Percentiles rank a stretch among this genome's conserved stretches.
Conservation (phyloP, 1,139 yeast genomes). For the Fermentozyma sake region DNA sequence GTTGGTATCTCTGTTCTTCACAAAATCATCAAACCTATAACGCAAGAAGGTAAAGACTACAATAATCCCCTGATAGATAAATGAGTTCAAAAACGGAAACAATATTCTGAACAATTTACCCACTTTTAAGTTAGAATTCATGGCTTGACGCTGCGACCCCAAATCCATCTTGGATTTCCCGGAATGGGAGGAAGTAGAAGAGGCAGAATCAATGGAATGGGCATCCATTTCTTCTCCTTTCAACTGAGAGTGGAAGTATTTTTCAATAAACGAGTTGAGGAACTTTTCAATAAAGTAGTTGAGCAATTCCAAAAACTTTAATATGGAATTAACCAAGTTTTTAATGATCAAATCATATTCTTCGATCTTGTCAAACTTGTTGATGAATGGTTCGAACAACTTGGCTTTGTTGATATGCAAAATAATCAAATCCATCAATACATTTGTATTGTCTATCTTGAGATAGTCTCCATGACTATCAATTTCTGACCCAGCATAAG, state of each 20-base stretch:
- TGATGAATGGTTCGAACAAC: slow-evolving; percentile 48
- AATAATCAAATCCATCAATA: slow-evolving; percentile 41
- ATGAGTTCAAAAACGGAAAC: slow-evolving; percentile 47
- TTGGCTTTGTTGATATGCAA: slow-evolving; percentile 49
- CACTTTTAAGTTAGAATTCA: slow-evolving; percentile 15
- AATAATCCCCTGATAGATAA: slow-evolving; percentile 49
- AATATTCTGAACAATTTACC: slow-evolving; percentile 32
- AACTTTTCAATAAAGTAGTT: slow-evolving; percentile 23
- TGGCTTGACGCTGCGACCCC: too few species aligned
- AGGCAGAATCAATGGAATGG: neutral
- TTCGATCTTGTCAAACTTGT: slow-evolving; percentile 30
- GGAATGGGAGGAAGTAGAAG: too few species aligned
- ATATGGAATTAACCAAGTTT: slow-evolving; percentile 32
- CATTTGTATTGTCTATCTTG: slow-evolving; percentile 30
- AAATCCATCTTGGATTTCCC: too few species aligned
- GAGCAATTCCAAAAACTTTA: slow-evolving; percentile 34
- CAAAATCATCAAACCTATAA: slow-evolving; percentile 35
- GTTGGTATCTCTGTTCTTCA: slow-evolving; percentile 14
- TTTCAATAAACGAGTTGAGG: slow-evolving; percentile 14
- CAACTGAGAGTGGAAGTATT: slow-evolving; percentile 9
- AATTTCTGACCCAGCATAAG: slow-evolving; percentile 22
- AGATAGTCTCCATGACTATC: neutral
- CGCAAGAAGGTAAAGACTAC: slow-evolving; percentile 48
- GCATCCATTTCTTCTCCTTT: neutral
- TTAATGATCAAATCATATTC: slow-evolving; percentile 24